phyloP scores from a whole-genome alignment of 164 flowering plant genomes.

The Dillenia suffruticosa region DNA sequence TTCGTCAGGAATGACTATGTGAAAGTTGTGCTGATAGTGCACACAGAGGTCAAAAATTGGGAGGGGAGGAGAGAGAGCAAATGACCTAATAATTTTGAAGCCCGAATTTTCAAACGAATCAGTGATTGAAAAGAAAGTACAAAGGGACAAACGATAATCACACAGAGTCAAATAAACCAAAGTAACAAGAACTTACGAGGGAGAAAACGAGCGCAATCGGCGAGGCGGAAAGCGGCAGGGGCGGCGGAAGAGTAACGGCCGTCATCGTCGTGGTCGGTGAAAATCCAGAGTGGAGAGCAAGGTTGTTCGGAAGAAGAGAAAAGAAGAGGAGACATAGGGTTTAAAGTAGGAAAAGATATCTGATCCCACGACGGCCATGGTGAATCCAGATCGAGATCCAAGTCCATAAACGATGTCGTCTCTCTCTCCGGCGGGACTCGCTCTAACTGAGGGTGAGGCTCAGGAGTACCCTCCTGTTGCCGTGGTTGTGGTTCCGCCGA shows the following conservation, averaged over 20 bases:
- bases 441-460: too few species aligned
- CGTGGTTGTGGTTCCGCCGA: too few species aligned
- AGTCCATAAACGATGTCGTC: conserved; percentile 37
- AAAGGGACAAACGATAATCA: not conserved
- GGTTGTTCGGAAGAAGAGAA: conserved; percentile 49
- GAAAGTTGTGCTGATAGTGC: not conserved
- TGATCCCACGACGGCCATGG: conserved; percentile 73
- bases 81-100: not conserved
- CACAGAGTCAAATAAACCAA: not conserved
- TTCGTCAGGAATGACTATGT: too few species aligned
- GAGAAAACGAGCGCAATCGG: conserved; percentile 21
- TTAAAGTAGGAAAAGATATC: conserved; percentile 26
- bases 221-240: conserved; percentile 15
- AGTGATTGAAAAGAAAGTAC: not conserved
- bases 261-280: conserved; percentile 45
- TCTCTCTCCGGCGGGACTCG: not conserved
- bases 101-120: not conserved
- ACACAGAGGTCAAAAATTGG: not conserved
- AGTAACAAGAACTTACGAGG: conserved; percentile 24
- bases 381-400: conserved; percentile 41
- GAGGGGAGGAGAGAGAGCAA: not conserved
- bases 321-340: conserved; percentile 31
- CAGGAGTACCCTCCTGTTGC: too few species aligned
- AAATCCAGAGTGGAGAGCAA: conserved; percentile 74
- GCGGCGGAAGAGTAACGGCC: not conserved